Evolutionary conservation across 805 yeast species (phyloP), one percentile per base, ranked within the genome.

Genomic region (Candida silvatica): DNA sequence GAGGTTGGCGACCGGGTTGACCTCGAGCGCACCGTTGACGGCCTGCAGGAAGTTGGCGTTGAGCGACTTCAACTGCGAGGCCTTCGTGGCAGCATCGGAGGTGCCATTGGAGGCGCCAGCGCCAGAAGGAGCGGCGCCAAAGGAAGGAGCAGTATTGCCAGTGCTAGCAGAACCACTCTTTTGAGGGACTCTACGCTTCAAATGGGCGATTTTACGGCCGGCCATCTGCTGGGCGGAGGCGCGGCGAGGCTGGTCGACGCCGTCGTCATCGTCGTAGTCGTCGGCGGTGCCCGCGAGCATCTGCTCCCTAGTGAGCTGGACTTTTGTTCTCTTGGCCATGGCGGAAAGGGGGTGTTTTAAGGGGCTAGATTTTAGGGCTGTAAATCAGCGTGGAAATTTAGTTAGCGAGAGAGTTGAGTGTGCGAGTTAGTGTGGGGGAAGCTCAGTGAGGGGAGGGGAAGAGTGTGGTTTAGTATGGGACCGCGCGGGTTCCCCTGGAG

Each of bases 191-290:
- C 35, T 35, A 29, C 37, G 14, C 36, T 52, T 24, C 4, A 41
- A 32, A 19, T 36, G 37, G 5, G 83, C 69, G 38, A 84, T 81
- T 61, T 76, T 80, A 48, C 96, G 66, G 37, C 61, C 67, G 19
- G 86, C 72, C 69, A 86, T 56, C 5, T 74, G 77, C 4, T 67
- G 75, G 3, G 71, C 64, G 2, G 82, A 66, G 0, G 94, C 92
- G 31, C 42, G 51, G n/a, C 47, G 39, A 23, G 66, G 61, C 25
- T 51, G 42, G 5, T 49, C 45, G 31, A 57, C 46, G 11, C 45
- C 64, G 6, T 59, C 64, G 4, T 63, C 71, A 14, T 63, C 68
- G 26, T 64, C 61, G 25, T 58, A 62, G 5, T 32, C 39, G 9
- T 32, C 36, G 9, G 39, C 45, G n/a, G n/a, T n/a, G n/a, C 40